Conservation (phyloP, 768 basidiomycete genomes). For the Sporobolomyces roseus region DNA sequence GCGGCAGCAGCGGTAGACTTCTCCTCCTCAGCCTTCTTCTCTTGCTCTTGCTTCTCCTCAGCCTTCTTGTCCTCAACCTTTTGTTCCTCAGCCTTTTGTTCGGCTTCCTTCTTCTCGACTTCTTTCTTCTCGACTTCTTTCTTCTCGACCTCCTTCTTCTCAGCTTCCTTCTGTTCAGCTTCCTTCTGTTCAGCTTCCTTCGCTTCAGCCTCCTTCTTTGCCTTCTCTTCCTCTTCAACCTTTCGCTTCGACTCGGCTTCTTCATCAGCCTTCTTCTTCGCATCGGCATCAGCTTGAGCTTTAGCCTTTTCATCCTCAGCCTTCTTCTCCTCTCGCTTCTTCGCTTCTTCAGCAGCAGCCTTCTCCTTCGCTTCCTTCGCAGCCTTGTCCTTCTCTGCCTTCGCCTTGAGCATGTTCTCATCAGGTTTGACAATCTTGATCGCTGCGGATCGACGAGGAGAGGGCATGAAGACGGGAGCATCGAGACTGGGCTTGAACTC, state of each 20-base stretch:
- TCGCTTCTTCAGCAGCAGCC: constrained; percentile 9
- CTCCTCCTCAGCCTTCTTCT: constrained; percentile 7
- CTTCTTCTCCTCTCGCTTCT: constrained; percentile 13
- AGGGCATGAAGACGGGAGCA: constrained; percentile 8
- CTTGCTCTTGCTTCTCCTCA: constrained; percentile 20
- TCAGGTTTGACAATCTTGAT: constrained; percentile 40
- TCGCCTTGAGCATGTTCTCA: constrained; percentile 12
- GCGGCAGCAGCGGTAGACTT: not conserved
- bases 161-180: not conserved
- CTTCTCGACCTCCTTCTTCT: not conserved
- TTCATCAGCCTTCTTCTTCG: constrained; percentile 11
- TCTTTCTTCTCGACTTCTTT: constrained; percentile 8
- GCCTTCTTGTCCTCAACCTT: not conserved
- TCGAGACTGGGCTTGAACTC: constrained; percentile 35
- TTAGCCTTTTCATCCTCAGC: not conserved
- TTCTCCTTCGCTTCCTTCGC: constrained; percentile 19
- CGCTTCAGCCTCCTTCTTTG: not conserved
- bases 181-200: constrained; percentile 8
- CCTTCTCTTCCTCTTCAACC: constrained; percentile 3
- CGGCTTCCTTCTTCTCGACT: constrained; percentile 8
- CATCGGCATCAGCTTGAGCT: constrained; percentile 9
- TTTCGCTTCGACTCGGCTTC: constrained; percentile 1
- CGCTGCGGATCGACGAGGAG: constrained; percentile 26
- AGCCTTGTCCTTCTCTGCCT: constrained; percentile 24
- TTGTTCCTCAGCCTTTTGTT: constrained; percentile 1